Conservation (phyloP, 2,329 filamentous ascomycete genomes). For the Exophiala spinifera region DNA sequence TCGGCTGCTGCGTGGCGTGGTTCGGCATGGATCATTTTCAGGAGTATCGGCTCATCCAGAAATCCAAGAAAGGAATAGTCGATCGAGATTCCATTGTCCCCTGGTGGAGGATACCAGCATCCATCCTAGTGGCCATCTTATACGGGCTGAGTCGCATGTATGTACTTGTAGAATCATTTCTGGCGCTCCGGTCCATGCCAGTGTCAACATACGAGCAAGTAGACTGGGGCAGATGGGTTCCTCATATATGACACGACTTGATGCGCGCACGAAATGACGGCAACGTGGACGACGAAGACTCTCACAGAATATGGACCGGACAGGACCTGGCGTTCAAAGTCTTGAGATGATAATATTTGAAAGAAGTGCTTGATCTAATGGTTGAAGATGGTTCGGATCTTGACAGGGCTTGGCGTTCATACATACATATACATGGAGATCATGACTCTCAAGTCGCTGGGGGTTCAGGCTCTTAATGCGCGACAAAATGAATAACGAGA, state of each 20-base stretch:
- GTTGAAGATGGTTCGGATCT: too few species aligned
- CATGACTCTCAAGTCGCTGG: too few species aligned
- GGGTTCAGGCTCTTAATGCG: too few species aligned
- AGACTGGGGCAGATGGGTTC: conserved; percentile 10
- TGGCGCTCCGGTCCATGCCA: conserved; percentile 5
- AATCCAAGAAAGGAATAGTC: conserved; percentile 1
- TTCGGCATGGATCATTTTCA: conserved; percentile 11
- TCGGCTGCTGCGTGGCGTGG: conserved; percentile 7
- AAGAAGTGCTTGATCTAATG: too few species aligned
- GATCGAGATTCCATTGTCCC: conserved; percentile 3
- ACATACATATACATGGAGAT: too few species aligned
- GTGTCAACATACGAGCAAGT: conserved; percentile 9
- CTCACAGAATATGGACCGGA: too few species aligned
- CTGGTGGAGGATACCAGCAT: conserved; percentile 14
- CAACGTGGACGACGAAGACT: background rate
- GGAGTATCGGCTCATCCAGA: conserved; percentile 2
- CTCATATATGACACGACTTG: conserved; percentile 4
- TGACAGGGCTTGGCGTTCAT: too few species aligned
- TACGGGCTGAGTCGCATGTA: conserved; percentile 6
- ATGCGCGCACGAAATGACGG: conserved; percentile 1
- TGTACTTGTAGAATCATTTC: conserved; percentile 8
- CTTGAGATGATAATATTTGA: too few species aligned
- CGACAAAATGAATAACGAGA: too few species aligned
- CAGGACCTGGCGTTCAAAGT: too few species aligned
- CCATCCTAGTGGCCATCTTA: conserved; percentile 2